A percentile compares a stretch with the other conserved stretches of the same genome.
These are phyloP conservation scores for Triticum dicoccoides DNA, from an alignment of 176 grass and related monocot species.

Conservation along the genomic window DNA sequence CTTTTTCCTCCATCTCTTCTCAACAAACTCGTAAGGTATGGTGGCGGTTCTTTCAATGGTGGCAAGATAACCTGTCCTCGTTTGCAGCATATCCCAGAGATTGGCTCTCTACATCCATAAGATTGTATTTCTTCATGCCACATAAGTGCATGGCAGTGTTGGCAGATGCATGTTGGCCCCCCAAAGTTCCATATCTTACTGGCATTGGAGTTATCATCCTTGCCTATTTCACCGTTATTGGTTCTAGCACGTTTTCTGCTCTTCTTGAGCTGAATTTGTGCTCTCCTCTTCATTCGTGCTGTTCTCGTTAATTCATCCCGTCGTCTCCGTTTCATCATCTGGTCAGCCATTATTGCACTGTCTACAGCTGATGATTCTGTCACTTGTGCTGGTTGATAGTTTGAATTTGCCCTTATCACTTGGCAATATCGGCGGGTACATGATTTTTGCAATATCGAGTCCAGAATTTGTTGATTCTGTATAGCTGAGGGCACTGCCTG, in stretches of 20 bases:
- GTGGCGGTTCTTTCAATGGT: constrained; percentile 10
- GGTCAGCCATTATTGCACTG: background rate
- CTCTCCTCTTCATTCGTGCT: background rate
- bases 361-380: background rate
- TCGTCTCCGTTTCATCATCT: background rate
- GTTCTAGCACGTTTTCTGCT: background rate
- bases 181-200: constrained; percentile 36
- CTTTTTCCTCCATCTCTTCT: background rate
- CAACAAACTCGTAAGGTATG: constrained; percentile 23
- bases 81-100: constrained; percentile 7
- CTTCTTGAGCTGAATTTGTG: background rate
- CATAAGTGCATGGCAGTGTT: constrained; percentile 17
- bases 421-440: background rate
- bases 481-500: too few species aligned
- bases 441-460: background rate
- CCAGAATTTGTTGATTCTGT: background rate
- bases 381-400: background rate
- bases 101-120: background rate
- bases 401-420: background rate
- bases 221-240: background rate
- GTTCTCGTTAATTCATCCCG: background rate
- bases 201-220: background rate
- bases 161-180: constrained; percentile 21
- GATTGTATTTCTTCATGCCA: constrained; percentile 22
- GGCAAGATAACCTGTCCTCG: constrained; percentile 11